These are phyloP conservation scores for Stachybotrys chartarum DNA, from an alignment of 2,329 filamentous ascomycete genomes.

Conservation along the genomic window DNA sequence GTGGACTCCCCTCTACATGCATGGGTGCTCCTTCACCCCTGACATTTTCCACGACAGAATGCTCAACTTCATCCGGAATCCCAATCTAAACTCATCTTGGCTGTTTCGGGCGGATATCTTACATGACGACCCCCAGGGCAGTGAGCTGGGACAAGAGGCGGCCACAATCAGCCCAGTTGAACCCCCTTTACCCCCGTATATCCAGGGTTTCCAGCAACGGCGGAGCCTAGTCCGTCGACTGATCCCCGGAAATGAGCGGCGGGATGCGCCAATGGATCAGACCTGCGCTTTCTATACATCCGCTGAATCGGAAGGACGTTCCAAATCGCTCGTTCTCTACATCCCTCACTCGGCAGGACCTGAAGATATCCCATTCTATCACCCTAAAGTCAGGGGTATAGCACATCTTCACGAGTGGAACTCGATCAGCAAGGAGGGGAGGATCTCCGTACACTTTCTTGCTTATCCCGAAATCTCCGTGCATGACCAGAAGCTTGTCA, in stretches of 20 bases:
- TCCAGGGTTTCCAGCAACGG: conserved; percentile 30
- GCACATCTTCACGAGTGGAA: conserved; percentile 69
- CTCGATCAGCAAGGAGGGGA: conserved; percentile 31
- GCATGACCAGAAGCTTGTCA: conserved; percentile 42
- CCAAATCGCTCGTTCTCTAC: conserved; percentile 55
- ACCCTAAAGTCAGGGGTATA: conserved; percentile 67
- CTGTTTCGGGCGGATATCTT: conserved; percentile 73
- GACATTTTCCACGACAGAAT: conserved; percentile 60
- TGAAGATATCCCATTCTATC: conserved; percentile 75
- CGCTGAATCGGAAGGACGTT: conserved; percentile 11
- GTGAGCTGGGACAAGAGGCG: neutral
- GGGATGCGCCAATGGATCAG: conserved; percentile 72
- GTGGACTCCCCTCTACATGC: conserved; percentile 50
- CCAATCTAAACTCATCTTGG: conserved; percentile 72
- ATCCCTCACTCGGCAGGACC: conserved; percentile 60
- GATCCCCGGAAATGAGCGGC: conserved; percentile 71
- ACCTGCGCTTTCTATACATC: conserved; percentile 66
- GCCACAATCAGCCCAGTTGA: neutral
- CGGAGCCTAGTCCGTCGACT: conserved; percentile 68
- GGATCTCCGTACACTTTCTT: conserved; percentile 54
- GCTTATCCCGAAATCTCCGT: conserved; percentile 33
- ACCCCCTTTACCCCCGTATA: conserved; percentile 1
- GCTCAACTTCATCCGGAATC: conserved; percentile 69
- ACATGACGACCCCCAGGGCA: conserved; percentile 16
- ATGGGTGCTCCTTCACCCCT: conserved; percentile 55